phyloP scores from a whole-genome alignment of 2,329 filamentous ascomycete species.

The Balansia obtecta region DNA sequence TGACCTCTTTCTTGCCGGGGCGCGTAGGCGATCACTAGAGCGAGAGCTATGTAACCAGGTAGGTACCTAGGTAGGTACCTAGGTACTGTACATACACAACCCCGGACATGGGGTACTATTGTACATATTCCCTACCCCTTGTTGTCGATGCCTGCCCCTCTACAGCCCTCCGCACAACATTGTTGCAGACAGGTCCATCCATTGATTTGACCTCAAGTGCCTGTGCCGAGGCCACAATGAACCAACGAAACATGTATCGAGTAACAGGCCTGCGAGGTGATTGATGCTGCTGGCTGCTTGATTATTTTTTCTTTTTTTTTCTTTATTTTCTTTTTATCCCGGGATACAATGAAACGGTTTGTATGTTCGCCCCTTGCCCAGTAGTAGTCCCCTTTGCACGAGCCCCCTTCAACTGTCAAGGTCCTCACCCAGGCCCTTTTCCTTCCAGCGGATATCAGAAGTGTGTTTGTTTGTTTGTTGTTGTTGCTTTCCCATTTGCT shows the following conservation, averaged over 20 bases:
- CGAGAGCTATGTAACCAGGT: too few relatives aligned
- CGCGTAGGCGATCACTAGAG: neutral
- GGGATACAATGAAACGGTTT: neutral
- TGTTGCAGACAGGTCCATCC: neutral
- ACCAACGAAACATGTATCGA: too few relatives aligned
- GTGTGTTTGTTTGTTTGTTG: neutral
- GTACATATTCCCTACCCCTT: neutral
- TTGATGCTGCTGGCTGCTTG: neutral
- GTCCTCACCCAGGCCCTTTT: neutral
- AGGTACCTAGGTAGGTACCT: too few relatives aligned
- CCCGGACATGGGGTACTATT: neutral
- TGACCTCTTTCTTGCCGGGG: too few relatives aligned
- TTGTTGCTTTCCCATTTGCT: neutral
- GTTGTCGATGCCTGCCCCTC: neutral
- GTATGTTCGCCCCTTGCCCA: neutral
- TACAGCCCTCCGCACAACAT: neutral
- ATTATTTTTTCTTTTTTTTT: neutral
- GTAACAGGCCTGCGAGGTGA: neutral
- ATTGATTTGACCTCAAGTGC: neutral
- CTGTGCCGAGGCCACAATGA: neutral
- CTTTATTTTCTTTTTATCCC: neutral
- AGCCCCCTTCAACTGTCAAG: neutral
- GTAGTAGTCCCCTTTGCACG: constrained; percentile 1
- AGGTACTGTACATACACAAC: too few relatives aligned
- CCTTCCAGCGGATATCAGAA: neutral